Conservation (phyloP, 805 yeast species). For the Metschnikowia drakensbergensis region DNA sequence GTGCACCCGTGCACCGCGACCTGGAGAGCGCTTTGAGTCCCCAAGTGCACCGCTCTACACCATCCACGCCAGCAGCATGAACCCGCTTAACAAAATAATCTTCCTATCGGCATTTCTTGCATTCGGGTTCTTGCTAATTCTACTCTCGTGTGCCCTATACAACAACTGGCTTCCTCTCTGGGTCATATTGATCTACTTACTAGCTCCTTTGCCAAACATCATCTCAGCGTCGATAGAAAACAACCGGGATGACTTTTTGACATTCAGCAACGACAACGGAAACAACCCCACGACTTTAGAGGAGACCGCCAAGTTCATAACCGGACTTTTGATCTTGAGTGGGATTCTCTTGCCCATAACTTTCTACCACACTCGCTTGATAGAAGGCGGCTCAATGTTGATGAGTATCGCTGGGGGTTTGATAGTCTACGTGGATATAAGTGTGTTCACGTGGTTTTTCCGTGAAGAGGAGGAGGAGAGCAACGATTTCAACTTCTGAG, state of each 20-base stretch:
- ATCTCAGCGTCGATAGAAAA: slow-evolving; percentile 35
- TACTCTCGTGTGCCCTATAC: slow-evolving; percentile 44
- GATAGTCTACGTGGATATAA: slow-evolving; percentile 42
- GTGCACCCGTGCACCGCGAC: slow-evolving; percentile 2
- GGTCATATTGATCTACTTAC: slow-evolving; percentile 41
- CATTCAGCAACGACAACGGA: slow-evolving; percentile 40
- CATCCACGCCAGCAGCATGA: slow-evolving; percentile 24
- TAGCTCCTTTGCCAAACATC: slow-evolving; percentile 45
- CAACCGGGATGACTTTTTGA: slow-evolving; percentile 40
- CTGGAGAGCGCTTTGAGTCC: background rate
- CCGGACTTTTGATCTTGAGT: slow-evolving; percentile 40
- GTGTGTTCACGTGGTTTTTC: slow-evolving; percentile 45
- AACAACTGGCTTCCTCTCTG: slow-evolving; percentile 35
- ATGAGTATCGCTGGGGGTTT: slow-evolving; percentile 45
- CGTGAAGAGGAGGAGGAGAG: slow-evolving; percentile 43
- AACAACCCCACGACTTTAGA: slow-evolving; percentile 35
- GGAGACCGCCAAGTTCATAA: slow-evolving; percentile 36
- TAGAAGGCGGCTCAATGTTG: slow-evolving; percentile 36
- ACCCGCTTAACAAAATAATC: slow-evolving; percentile 45
- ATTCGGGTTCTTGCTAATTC: slow-evolving; percentile 40
- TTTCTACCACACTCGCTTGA: slow-evolving; percentile 35
- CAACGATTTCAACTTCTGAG: slow-evolving; percentile 41
- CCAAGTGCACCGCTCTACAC: slow-evolving; percentile 1
- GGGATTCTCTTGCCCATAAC: slow-evolving; percentile 44
- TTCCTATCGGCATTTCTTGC: slow-evolving; percentile 45